A percentile compares a stretch with the other conserved stretches of the same genome.
Conservation (phyloP, 129 eudicot species). For the Heracleum sosnowskyi region DNA sequence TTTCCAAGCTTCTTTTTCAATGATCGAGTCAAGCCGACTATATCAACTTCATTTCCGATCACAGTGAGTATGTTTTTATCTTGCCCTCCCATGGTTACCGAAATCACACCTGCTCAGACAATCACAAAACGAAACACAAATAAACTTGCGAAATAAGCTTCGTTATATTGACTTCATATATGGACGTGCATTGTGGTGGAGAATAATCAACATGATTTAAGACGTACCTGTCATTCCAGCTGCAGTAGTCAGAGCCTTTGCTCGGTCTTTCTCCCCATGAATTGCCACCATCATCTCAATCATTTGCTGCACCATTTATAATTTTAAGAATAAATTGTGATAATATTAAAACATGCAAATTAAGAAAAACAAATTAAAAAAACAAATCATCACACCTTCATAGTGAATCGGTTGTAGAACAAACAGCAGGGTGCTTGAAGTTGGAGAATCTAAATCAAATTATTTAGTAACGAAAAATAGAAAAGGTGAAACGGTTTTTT, state of each 20-base stretch:
- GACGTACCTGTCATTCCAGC: constrained; percentile 10
- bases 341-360: too few species aligned
- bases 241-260: constrained; percentile 21
- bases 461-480: too few species aligned
- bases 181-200: not conserved
- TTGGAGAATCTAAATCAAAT: too few species aligned
- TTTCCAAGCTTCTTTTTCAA: constrained; percentile 1
- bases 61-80: constrained; percentile 10
- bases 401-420: not conserved
- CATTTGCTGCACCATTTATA: constrained; percentile 8
- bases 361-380: too few species aligned
- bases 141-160: too few species aligned
- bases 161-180: too few species aligned
- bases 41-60: constrained; percentile 8
- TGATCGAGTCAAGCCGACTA: not conserved
- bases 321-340: not conserved
- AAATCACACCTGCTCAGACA: constrained; percentile 7
- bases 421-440: too few species aligned
- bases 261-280: constrained; percentile 1
- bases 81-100: constrained; percentile 7
- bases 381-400: not conserved
- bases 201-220: too few species aligned
- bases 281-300: constrained; percentile 17
- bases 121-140: not conserved
- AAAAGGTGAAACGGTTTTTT: too few species aligned